Evolutionary conservation across 192 early-diverging fungal genomes (phyloP).

Genomic region (Allomyces javanicus): DNA sequence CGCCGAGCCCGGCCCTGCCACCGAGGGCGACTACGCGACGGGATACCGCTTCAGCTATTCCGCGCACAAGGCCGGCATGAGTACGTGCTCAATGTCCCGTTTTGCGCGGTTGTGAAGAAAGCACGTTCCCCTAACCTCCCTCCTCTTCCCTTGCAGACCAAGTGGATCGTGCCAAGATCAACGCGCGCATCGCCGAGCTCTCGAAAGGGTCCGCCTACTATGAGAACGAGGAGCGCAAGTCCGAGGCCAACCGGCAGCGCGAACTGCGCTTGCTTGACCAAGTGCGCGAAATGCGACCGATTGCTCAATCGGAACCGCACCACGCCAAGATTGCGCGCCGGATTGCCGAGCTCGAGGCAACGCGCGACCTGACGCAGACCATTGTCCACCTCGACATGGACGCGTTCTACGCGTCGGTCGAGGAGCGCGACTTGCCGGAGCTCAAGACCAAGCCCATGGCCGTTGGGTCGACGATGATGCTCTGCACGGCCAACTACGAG

Average conservation of each 20-base stretch:
- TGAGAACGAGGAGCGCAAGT: neutral
- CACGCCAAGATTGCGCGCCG: constrained; percentile 15
- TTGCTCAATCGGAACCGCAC: constrained; percentile 10
- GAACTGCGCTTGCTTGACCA: neutral
- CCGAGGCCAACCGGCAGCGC: neutral
- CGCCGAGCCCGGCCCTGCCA: neutral
- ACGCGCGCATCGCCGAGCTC: neutral
- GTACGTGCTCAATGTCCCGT: neutral
- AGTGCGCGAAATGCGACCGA: neutral
- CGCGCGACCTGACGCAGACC: constrained; percentile 22
- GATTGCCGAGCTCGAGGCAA: constrained; percentile 15
- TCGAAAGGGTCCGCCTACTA: neutral
- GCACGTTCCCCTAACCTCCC: neutral
- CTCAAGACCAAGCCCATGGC: constrained; percentile 39
- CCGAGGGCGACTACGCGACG: neutral
- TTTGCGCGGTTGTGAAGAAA: neutral
- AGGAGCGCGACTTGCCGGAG: constrained; percentile 42
- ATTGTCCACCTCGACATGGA: constrained; percentile 56
- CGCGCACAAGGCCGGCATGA: neutral
- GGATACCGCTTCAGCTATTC: neutral
- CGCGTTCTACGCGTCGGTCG: constrained; percentile 50
- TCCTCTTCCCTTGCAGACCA: neutral
- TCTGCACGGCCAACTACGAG: constrained; percentile 45
- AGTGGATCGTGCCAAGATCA: neutral
- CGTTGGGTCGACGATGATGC: constrained; percentile 30